Evolutionary conservation across 139 green algal genomes (phyloP).

Genomic region (Volvox africanus): DNA sequence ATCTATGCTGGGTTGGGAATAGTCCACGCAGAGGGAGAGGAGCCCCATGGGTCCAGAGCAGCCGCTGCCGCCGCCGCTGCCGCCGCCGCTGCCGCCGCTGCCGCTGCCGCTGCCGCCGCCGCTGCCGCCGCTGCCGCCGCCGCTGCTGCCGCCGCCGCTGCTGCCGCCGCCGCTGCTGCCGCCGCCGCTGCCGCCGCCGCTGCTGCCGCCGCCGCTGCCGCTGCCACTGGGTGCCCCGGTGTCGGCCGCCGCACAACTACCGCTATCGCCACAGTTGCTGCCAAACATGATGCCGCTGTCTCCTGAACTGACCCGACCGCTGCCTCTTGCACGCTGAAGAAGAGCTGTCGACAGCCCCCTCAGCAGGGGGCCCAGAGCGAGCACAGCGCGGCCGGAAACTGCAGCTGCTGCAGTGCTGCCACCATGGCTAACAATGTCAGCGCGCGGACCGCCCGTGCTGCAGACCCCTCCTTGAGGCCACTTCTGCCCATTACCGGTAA

Average conservation of each 20-base stretch:
- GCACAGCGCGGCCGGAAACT: neutral
- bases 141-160: neutral
- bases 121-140: neutral
- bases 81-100: no score
- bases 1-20: neutral
- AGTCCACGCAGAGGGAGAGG: neutral
- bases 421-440: neutral
- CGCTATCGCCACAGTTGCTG: no score
- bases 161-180: no score
- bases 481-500: neutral
- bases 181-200: neutral
- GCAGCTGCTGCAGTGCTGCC: neutral
- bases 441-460: neutral
- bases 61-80: neutral
- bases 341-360: neutral
- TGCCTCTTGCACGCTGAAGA: neutral
- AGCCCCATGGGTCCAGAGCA: neutral
- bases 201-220: neutral
- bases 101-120: neutral
- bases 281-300: no score
- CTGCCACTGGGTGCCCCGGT: no score
- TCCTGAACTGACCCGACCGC: no score
- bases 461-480: no score
- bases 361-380: neutral
- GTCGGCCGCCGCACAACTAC: no score